Percentiles rank a stretch among this genome's conserved stretches.
phyloP scores from a whole-genome alignment of 2,329 filamentous ascomycete species.

The Phialocephala sp. region DNA sequence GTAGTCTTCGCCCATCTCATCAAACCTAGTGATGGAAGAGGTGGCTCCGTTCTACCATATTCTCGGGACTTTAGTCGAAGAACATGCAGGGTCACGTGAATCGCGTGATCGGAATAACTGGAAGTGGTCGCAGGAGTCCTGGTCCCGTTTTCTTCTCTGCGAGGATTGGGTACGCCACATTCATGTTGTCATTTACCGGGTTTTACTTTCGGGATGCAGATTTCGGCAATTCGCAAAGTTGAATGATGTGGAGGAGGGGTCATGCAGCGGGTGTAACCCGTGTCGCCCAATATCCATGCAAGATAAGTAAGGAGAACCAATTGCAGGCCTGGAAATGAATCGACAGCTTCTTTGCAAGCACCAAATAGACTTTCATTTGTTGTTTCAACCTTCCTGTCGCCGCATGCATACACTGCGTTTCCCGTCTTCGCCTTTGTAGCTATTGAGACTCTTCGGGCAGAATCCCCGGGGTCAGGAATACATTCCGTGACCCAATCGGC shows the following conservation, averaged over 20 bases:
- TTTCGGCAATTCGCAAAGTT: neutral
- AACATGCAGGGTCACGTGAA: no score
- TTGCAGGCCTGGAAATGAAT: neutral
- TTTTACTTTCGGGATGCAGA: neutral
- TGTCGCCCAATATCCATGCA: neutral
- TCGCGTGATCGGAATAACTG: no score
- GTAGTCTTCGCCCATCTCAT: no score
- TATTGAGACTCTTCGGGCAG: neutral
- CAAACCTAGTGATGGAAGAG: no score
- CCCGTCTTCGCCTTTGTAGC: neutral
- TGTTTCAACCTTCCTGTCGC: conserved; percentile 2
- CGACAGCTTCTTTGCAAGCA: neutral
- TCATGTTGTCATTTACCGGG: no score
- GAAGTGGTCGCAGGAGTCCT: no score
- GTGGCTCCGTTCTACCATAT: no score
- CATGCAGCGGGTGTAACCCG: neutral
- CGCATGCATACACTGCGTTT: neutral
- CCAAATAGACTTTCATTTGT: neutral
- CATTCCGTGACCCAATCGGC: neutral
- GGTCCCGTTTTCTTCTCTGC: no score
- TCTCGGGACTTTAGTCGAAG: no score
- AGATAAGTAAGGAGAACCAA: neutral
- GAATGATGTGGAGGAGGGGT: neutral
- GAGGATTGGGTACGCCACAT: no score
- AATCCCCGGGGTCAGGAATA: neutral